Conservation (phyloP, 1,284 basidiomycete genomes). For the Thelephora terrestris region DNA sequence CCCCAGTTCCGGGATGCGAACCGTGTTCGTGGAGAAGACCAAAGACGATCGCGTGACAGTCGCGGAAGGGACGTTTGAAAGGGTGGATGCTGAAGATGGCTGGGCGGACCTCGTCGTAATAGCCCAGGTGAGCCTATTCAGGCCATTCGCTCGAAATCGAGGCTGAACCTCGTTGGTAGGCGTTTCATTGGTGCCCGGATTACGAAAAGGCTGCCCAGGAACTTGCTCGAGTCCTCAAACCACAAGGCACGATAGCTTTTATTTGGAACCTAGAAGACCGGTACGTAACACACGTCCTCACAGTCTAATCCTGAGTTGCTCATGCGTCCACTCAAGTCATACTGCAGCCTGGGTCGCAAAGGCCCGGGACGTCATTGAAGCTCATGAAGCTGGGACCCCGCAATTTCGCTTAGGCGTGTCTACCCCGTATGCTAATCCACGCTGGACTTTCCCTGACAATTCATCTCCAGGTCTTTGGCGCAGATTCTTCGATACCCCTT, state of each 20-base stretch:
- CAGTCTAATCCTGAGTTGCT: not conserved
- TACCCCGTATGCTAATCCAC: no score
- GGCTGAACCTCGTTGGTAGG: conserved; percentile 29
- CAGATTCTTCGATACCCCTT: conserved; percentile 42
- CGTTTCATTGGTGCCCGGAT: conserved; percentile 77
- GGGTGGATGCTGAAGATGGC: conserved; percentile 41
- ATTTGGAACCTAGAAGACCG: conserved; percentile 78
- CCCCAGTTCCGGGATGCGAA: conserved; percentile 66
- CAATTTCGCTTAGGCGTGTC: conserved; percentile 47
- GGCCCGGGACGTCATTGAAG: conserved; percentile 54
- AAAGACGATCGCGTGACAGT: conserved; percentile 40
- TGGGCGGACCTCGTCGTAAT: conserved; percentile 70
- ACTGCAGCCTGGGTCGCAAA: conserved; percentile 58
- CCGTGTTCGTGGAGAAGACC: conserved; percentile 42
- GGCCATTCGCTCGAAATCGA: not conserved
- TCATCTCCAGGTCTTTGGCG: conserved; percentile 44
- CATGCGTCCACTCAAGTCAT: conserved; percentile 29
- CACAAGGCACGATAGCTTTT: conserved; percentile 49
- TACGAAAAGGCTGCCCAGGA: conserved; percentile 53
- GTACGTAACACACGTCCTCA: conserved; percentile 22
- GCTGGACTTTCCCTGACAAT: no score
- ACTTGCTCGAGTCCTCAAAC: conserved; percentile 63
- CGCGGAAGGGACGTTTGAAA: conserved; percentile 55
- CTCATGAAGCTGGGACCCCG: conserved; percentile 55
- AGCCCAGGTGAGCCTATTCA: conserved; percentile 48